phyloP scores from a whole-genome alignment of 352 stramenopile genomes.

The Elongisporangium undulatum region DNA sequence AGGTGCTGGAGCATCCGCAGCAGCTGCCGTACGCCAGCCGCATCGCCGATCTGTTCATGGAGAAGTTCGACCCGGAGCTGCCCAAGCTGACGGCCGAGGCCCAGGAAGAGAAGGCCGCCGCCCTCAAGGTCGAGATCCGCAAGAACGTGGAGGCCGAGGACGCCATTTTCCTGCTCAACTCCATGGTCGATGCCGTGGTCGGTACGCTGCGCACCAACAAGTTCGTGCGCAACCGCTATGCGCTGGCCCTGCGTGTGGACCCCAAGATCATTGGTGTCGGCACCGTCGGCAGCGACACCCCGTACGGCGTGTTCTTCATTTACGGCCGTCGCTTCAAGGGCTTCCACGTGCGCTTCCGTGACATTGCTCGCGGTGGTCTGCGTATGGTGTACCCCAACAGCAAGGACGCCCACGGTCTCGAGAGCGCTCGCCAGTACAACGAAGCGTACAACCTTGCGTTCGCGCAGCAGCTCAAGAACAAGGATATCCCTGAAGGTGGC shows the following conservation, averaged over 20 bases:
- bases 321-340: constrained; percentile 95
- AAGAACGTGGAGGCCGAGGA: constrained; percentile 71
- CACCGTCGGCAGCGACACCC: constrained; percentile 83
- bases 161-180: constrained; percentile 70
- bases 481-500: constrained; percentile 81
- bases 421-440: constrained; percentile 78
- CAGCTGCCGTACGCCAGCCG: constrained; percentile 86
- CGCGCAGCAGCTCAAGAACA: constrained; percentile 87
- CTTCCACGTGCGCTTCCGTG: constrained; percentile 83
- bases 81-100: constrained; percentile 35
- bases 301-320: constrained; percentile 96
- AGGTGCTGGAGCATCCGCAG: constrained; percentile 89
- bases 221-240: constrained; percentile 78
- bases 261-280: constrained; percentile 77
- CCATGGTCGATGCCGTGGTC: constrained; percentile 70
- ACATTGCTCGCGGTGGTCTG: constrained; percentile 76
- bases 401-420: constrained; percentile 47
- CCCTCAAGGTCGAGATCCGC: constrained; percentile 71
- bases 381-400: constrained; percentile 75
- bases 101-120: constrained; percentile 36
- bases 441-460: constrained; percentile 84
- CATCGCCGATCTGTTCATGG: constrained; percentile 95
- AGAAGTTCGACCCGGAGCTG: constrained; percentile 70
- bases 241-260: constrained; percentile 74
- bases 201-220: constrained; percentile 82